phyloP scores from a whole-genome alignment of 1,139 yeast genomes.

The Magnusiomyces suaveolens region DNA sequence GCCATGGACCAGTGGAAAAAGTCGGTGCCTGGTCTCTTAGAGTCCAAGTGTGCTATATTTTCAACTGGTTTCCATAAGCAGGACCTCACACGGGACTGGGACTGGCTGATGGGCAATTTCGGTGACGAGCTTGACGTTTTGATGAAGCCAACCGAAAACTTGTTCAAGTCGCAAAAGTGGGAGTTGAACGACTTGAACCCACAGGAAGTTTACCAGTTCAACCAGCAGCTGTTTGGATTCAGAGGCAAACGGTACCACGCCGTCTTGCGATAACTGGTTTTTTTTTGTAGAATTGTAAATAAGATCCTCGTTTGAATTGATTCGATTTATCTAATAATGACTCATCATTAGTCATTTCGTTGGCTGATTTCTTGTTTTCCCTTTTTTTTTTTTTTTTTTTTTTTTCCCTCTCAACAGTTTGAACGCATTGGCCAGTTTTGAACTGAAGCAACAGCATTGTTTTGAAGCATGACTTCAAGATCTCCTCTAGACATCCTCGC shows the following conservation, averaged over 20 bases:
- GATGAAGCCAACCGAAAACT: conserved; percentile 62
- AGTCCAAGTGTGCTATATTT: conserved; percentile 84
- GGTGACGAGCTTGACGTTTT: conserved; percentile 71
- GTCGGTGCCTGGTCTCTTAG: conserved; percentile 75
- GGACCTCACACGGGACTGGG: conserved; percentile 61
- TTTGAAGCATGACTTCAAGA: not conserved
- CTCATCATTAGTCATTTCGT: no score
- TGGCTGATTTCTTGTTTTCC: no score
- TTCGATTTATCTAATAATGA: no score
- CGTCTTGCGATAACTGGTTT: conserved; percentile 31
- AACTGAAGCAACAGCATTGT: not conserved
- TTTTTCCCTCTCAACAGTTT: no score
- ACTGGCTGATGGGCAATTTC: conserved; percentile 58
- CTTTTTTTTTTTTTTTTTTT: no score
- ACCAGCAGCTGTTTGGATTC: conserved; percentile 78
- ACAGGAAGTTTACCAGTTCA: conserved; percentile 84
- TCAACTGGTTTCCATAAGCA: conserved; percentile 81
- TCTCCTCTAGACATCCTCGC: not conserved
- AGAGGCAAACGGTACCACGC: conserved; percentile 97
- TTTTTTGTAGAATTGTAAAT: no score
- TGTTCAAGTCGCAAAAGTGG: conserved; percentile 82
- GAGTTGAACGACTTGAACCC: conserved; percentile 88
- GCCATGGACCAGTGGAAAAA: conserved; percentile 70
- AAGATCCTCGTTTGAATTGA: no score
- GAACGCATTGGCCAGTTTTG: no score